A percentile compares a stretch with the other conserved stretches of the same genome.
These are phyloP conservation scores for Botryotinia narcissicola DNA, from an alignment of 2,329 filamentous ascomycete genomes.

Conservation along the genomic window DNA sequence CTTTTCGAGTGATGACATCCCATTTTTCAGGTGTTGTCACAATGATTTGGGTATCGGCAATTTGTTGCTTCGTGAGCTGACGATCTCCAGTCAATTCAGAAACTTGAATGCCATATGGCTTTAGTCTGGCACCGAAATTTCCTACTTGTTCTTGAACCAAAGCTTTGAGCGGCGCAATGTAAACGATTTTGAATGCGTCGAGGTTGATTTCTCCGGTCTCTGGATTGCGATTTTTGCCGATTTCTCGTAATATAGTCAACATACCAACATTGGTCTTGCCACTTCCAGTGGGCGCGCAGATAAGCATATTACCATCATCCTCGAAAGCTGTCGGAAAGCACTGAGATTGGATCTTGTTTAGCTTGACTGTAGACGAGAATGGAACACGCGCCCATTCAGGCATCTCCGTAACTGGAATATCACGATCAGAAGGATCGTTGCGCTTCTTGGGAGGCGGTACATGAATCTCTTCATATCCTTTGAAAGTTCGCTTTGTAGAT, in stretches of 20 bases:
- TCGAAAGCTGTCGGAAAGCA: constrained; percentile 90
- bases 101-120: constrained; percentile 87
- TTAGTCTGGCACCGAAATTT: constrained; percentile 89
- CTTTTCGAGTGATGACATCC: constrained; percentile 98
- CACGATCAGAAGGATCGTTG: constrained; percentile 72
- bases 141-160: constrained; percentile 97
- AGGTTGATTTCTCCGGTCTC: constrained; percentile 91
- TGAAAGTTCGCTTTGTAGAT: constrained; percentile 92
- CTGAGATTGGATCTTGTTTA: constrained; percentile 94
- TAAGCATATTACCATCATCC: constrained; percentile 94
- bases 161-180: constrained; percentile 93
- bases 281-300: constrained; percentile 94
- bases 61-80: constrained; percentile 97
- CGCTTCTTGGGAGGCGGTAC: constrained; percentile 90
- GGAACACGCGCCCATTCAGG: constrained; percentile 88
- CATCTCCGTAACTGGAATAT: constrained; percentile 81
- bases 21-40: constrained; percentile 98
- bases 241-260: constrained; percentile 92
- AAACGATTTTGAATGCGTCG: constrained; percentile 97
- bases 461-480: constrained; percentile 98
- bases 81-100: constrained; percentile 97
- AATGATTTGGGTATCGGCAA: constrained; percentile 95
- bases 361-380: constrained; percentile 79
- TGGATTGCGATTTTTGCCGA: constrained; percentile 89
- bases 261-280: constrained; percentile 99